Conservation (phyloP, 225 moss, liverwort and hornwort genomes). For the Climacium dendroides region DNA sequence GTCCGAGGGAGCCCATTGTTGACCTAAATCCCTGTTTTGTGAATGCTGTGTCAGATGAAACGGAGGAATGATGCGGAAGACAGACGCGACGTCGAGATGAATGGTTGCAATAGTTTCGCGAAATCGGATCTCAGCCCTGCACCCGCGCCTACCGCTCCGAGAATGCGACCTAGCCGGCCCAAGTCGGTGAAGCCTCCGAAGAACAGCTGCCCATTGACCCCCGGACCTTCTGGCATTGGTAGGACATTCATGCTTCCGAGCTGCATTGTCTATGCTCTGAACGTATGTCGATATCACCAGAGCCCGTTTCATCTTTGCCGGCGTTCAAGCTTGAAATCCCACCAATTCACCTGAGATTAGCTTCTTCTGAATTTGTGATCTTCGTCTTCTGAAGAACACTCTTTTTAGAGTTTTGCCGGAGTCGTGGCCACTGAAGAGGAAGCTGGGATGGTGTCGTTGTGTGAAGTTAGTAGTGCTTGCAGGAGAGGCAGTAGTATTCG, state of each 20-base stretch:
- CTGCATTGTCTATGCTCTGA: neutral
- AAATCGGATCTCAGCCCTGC: constrained; percentile 42
- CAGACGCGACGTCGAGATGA: constrained; percentile 45
- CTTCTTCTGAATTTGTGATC: neutral
- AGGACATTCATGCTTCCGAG: neutral
- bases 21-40: neutral
- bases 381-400: neutral
- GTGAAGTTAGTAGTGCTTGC: neutral
- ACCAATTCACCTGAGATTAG: neutral
- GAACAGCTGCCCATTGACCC: constrained; percentile 47
- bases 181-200: constrained; percentile 58
- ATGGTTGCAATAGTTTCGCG: constrained; percentile 42
- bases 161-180: constrained; percentile 48
- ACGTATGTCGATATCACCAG: neutral
- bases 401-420: neutral
- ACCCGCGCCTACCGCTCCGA: constrained; percentile 31
- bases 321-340: neutral
- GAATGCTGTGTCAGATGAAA: constrained; percentile 22
- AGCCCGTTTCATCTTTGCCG: neutral
- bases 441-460: neutral
- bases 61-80: constrained; percentile 39
- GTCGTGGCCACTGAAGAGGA: neutral
- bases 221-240: constrained; percentile 48
- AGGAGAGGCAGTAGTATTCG: neutral
- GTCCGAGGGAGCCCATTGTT: neutral